A percentile compares a stretch with the other conserved stretches of the same genome.
Evolutionary conservation across 2,329 filamentous ascomycete genomes (phyloP).

Genomic region (Aspergillus tamarii): DNA sequence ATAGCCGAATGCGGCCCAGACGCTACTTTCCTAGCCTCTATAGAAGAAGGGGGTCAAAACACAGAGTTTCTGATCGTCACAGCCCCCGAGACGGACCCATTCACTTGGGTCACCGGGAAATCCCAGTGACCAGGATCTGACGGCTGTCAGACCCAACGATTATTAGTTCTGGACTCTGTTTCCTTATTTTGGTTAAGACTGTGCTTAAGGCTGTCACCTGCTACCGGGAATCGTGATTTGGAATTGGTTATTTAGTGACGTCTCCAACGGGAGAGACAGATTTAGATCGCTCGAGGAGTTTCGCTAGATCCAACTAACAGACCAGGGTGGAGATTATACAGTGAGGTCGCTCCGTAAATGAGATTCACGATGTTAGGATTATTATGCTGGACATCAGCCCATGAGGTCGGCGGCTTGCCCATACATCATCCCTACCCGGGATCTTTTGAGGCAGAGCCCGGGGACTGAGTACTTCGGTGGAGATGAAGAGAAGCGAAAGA

Average conservation of each 20-base stretch:
- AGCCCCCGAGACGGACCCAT: constrained; percentile 19
- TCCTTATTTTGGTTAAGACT: constrained; percentile 4
- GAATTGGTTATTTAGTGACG: constrained; percentile 19
- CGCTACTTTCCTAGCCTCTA: neutral
- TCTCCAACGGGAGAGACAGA: constrained; percentile 18
- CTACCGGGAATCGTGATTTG: constrained; percentile 17
- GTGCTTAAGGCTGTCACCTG: constrained; percentile 5
- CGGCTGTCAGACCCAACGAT: constrained; percentile 20
- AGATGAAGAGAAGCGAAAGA: neutral
- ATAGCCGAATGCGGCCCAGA: constrained; percentile 15
- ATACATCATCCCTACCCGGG: neutral
- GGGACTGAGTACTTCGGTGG: neutral
- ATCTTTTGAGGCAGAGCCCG: neutral
- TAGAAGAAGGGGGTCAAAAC: constrained; percentile 16
- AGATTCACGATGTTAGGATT: neutral
- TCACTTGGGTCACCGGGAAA: constrained; percentile 23
- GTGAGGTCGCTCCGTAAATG: neutral
- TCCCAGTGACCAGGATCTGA: constrained; percentile 25
- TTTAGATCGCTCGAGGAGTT: constrained; percentile 12
- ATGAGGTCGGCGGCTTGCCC: neutral
- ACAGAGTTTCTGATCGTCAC: constrained; percentile 23
- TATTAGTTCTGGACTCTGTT: constrained; percentile 23
- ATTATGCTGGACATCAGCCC: neutral
- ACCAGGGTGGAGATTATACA: constrained; percentile 11
- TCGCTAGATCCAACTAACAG: constrained; percentile 4